Conservation (phyloP, 371 early-diverging fungal species). For the Rhizopus microsporus region DNA sequence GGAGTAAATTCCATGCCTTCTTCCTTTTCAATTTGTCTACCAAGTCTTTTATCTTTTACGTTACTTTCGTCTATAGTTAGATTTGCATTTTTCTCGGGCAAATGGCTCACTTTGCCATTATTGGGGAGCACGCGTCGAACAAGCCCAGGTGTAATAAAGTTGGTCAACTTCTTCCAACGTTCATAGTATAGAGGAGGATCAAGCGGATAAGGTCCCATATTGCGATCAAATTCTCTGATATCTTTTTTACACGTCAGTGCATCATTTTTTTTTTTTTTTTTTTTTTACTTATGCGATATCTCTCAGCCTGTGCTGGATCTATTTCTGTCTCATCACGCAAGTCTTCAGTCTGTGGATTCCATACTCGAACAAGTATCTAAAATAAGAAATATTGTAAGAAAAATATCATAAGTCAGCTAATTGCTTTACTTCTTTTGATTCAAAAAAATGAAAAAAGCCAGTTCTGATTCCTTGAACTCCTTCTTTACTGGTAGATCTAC, state of each 20-base stretch:
- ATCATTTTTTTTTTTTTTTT: background rate
- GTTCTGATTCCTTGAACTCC: slow-evolving; percentile 65
- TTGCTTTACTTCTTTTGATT: slow-evolving; percentile 58
- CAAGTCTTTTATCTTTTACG: slow-evolving; percentile 34
- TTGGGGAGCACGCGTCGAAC: slow-evolving; percentile 65
- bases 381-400: background rate
- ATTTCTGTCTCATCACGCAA: slow-evolving; percentile 49
- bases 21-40: slow-evolving; percentile 43
- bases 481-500: slow-evolving; percentile 54
- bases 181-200: slow-evolving; percentile 61
- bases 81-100: slow-evolving; percentile 26
- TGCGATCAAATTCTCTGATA: slow-evolving; percentile 79
- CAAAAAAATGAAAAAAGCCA: slow-evolving; percentile 78
- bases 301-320: slow-evolving; percentile 51
- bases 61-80: slow-evolving; percentile 8
- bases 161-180: slow-evolving; percentile 75
- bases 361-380: slow-evolving; percentile 69
- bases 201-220: slow-evolving; percentile 87
- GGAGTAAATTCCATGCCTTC: slow-evolving; percentile 61
- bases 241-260: slow-evolving; percentile 33
- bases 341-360: slow-evolving; percentile 66
- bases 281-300: slow-evolving; percentile 45
- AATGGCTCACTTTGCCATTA: slow-evolving; percentile 55
- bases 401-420: background rate
- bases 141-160: slow-evolving; percentile 59